Evolutionary conservation across 805 yeast species (phyloP), one percentile per base, ranked within the genome.

Genomic region (Sungouiozyma ichnusensis): DNA sequence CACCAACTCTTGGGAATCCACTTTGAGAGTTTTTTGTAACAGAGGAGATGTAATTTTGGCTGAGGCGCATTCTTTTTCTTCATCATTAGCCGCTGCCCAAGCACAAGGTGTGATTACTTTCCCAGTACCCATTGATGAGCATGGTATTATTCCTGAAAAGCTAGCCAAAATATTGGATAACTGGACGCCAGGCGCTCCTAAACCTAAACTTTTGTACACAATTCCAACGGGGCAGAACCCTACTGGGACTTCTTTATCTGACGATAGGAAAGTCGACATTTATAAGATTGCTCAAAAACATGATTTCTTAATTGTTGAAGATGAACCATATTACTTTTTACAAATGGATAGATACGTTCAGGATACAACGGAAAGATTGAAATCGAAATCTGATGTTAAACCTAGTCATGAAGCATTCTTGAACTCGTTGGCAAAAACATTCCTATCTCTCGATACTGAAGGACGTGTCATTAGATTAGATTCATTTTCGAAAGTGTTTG

Each of bases 221-320:
- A 85, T 90, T 54, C 81, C 92, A 50, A 92, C 97, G 7, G 98
- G 98, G 48, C 97, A 92, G 69, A 90, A 90, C 73, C 98, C 98
- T 49, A 88, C 97, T 16, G 98, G 98, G 33, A 79, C 94, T 3
- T 83, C 86, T 18, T 69, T 92, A 54, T 69, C 81, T 31, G 65
- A 56, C 20, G 88, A 85, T 55, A 79, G 97, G 68, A 84, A 96
- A 67, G 61, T 66, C 47, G 76, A 72, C 43, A 74, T 92, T 51
- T 88, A 87, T 65, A 72, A 74, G 47, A 59, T 90, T 48, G 90
- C 94, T 31, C 79, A 76, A 58, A 80, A 85, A 67, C 83, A 87
- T 63, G 96, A 92, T 66, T 72, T 90, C 59, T 55, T 90, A 43
- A 80, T 90, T 51, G 63, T 90, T 40, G 98, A 90, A 68, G 98